Evolutionary conservation across 495 filamentous ascomycete species (phyloP), one percentile per base, ranked within the genome.

Genomic region (Endocarpon pusillum): DNA sequence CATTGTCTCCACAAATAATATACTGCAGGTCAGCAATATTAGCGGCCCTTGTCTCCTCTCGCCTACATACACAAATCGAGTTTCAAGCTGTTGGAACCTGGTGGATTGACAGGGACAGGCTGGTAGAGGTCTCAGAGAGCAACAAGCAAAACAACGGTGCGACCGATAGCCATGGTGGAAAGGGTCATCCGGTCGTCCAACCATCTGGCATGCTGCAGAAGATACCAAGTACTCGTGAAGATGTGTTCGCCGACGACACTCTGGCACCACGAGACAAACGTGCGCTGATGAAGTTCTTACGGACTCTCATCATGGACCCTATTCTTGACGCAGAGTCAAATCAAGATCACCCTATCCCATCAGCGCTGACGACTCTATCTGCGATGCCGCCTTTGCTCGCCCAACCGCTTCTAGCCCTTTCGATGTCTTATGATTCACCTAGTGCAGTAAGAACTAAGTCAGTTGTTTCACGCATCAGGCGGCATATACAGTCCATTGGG

Each of bases 41-140:
- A 2, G 64, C 71, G 3, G 64, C 73, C 38, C 66, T 97, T 23
- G 75, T 96, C 24, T 82, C 84, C 3, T 94, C 87, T 1, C 78
- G 78, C 40, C 76, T 91, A 34, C 81, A 91, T 41, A 70, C 71
- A 21, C 81, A 92, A 53, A 67, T 97, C 38, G 86, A 94, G 42
- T 97, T 94, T 52, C 73, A 86, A 40, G 84, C 89, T 3, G 78
- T 96, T 4, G 91, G 91, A 20, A 87, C 80, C 37, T 96, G 85
- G 79, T 96, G 77, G 71, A 72, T 93, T 22, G 75, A 77, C 21
- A 50, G 41, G 4, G n/a, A n/a, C n/a, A n/a, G n/a, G n/a, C n/a
- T n/a, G n/a, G n/a, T n/a, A n/a, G n/a, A n/a, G n/a, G n/a, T n/a
- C n/a, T n/a, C n/a, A n/a, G 42, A 41, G 5, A 42, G 45, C 10